phyloP scores from a whole-genome alignment of 345 rosid species.

The Kandelia obovata region DNA sequence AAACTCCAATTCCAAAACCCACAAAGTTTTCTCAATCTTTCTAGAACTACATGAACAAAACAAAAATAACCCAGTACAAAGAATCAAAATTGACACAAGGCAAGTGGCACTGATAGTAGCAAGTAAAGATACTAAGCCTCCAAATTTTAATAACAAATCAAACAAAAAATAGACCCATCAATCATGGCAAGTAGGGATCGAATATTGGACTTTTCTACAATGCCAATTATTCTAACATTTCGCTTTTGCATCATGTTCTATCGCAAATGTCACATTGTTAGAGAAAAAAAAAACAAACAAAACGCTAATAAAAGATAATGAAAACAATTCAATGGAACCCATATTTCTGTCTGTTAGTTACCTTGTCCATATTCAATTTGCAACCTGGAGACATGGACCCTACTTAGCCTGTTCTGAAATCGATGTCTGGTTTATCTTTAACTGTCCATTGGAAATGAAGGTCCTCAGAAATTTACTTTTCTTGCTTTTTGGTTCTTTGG shows the following conservation, averaged over 20 bases:
- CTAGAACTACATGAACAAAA: constrained; percentile 18
- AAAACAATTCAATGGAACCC: constrained; percentile 1
- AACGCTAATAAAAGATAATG: neutral
- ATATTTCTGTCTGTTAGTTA: constrained; percentile 1
- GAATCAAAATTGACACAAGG: constrained; percentile 14
- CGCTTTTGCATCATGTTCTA: neutral
- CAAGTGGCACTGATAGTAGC: constrained; percentile 12
- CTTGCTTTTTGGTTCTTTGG: too few relatives aligned
- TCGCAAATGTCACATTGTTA: neutral
- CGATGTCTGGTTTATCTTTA: neutral
- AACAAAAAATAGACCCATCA: constrained; percentile 12
- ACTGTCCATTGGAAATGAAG: neutral
- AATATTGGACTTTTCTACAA: constrained; percentile 10
- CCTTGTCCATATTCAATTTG: constrained; percentile 14
- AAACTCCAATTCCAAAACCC: constrained; percentile 24
- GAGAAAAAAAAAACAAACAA: neutral
- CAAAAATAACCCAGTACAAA: constrained; percentile 20
- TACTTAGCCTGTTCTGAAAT: neutral
- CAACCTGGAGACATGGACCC: neutral
- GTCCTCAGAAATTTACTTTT: too few relatives aligned
- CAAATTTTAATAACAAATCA: constrained; percentile 20
- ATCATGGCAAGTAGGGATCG: constrained; percentile 11
- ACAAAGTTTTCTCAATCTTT: constrained; percentile 11
- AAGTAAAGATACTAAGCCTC: constrained; percentile 9
- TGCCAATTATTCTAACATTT: constrained; percentile 4